A percentile compares a stretch with the other conserved stretches of the same genome.
These are phyloP conservation scores for Pilobolus umbonatus DNA, from an alignment of 192 early-diverging fungal species.

Conservation along the genomic window DNA sequence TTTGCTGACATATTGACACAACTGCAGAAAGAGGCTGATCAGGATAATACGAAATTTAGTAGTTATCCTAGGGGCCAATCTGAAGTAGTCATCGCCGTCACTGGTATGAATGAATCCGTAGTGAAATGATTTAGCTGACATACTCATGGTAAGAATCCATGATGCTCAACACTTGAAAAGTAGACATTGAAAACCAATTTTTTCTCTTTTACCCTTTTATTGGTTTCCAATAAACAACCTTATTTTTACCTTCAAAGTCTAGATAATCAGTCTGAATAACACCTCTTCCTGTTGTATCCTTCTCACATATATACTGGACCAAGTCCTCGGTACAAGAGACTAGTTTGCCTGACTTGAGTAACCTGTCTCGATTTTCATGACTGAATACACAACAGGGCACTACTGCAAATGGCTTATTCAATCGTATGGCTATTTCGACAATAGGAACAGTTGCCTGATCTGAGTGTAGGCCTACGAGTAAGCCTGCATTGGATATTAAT, in stretches of 20 bases:
- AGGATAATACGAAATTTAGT: slow-evolving; percentile 40
- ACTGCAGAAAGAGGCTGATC: slow-evolving; percentile 23
- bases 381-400: slow-evolving; percentile 59
- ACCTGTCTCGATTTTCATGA: slow-evolving; percentile 44
- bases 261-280: slow-evolving; percentile 16
- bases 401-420: slow-evolving; percentile 48
- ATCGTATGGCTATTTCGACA: slow-evolving; percentile 42
- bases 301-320: slow-evolving; percentile 42
- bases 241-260: slow-evolving; percentile 37
- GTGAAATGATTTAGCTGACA: slow-evolving; percentile 26
- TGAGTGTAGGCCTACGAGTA: slow-evolving; percentile 53
- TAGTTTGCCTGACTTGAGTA: slow-evolving; percentile 25
- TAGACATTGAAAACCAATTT: slow-evolving; percentile 3
- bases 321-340: slow-evolving; percentile 41
- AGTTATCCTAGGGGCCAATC: slow-evolving; percentile 43
- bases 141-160: slow-evolving; percentile 10
- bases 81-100: slow-evolving; percentile 1
- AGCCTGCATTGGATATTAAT: slow-evolving; percentile 29
- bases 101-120: slow-evolving; percentile 31
- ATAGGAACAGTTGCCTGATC: slow-evolving; percentile 61
- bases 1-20: slow-evolving; percentile 39
- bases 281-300: slow-evolving; percentile 8
- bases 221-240: slow-evolving; percentile 30
- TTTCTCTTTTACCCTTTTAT: neutral
- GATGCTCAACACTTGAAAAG: slow-evolving; percentile 8